Base-by-base conservation (phyloP, 225 moss, liverwort and hornwort species). In the Physcomitrium patens region DNA sequence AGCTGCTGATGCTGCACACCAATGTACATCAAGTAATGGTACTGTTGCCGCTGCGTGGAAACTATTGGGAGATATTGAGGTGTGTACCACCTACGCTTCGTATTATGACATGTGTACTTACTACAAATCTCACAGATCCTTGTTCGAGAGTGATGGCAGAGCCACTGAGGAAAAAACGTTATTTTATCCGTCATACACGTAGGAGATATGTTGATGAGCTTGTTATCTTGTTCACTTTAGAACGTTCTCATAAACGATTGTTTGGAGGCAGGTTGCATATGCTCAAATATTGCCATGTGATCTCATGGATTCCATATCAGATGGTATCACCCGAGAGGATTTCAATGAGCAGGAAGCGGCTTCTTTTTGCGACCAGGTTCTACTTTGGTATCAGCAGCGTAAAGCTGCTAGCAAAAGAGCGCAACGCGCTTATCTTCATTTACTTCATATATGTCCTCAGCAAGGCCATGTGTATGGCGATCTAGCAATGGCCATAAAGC, bases 1-100 rank as follows among this genome's bases (percentile, higher is more conserved):
- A 83, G 90, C 87, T 74, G 84, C 87, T 10, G 74, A 81, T 52
- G 74, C 87, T 83, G 90, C 85, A 19, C 60, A 71, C 53, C 80
- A 77, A 60, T 85, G 87, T 69, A 83, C 90, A 74, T 16, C 74
- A 81, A 70, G 28, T 63, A 68, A 87, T 83, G 87, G 90, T 61
- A 85, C 84, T 23, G 85, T 99, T 72, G 95, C 89, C 73, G 82
- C 95, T 71, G 89, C 82, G 74, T 99, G 99, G 99, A 99, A 99
- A 75, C 77, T 99, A 78, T 80, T 93, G 56, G 99, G 99, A 67
- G 99, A 99, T 71, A 84, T 99, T 45, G 87, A 99, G 99, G 96
- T 97, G 83, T 17, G 13, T 26, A 18, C 20, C 50, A 22, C 59
- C 26, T 53, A 37, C 42, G 41, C 20, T 70, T 60, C 58, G 72